These are phyloP conservation scores for Talaromyces rugulosus DNA, from an alignment of 2,329 filamentous ascomycete genomes.

Conservation along the genomic window DNA sequence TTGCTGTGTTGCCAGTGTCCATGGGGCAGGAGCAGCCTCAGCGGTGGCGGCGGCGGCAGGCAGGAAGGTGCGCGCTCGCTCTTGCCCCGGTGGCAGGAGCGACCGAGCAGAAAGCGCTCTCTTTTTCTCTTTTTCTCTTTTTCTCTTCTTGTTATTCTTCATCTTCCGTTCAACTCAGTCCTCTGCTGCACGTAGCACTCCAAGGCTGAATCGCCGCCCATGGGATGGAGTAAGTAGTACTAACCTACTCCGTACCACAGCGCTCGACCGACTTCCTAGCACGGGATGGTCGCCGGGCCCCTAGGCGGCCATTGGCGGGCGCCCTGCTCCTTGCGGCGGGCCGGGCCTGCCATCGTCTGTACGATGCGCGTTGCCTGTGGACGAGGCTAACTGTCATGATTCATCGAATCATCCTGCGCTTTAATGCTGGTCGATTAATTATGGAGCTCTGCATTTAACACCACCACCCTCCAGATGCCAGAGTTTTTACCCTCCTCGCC, in stretches of 20 bases:
- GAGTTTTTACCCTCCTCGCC: neutral
- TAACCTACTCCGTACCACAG: neutral
- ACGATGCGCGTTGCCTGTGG: neutral
- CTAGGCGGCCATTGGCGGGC: neutral
- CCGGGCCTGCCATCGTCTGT: conserved; percentile 9
- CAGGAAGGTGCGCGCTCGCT: neutral
- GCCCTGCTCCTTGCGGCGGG: conserved; percentile 11
- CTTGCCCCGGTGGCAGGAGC: neutral
- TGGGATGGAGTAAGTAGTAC: too few species aligned
- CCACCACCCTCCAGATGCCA: neutral
- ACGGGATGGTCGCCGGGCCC: neutral
- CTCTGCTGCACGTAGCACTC: too few species aligned
- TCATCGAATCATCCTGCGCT: neutral
- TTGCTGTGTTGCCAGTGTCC: neutral
- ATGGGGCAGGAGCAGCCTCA: neutral
- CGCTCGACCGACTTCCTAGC: neutral
- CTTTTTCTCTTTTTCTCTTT: neutral
- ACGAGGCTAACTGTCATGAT: neutral
- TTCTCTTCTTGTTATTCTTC: neutral
- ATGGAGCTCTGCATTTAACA: neutral
- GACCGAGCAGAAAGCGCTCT: neutral
- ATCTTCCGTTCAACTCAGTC: too few species aligned
- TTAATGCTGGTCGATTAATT: neutral
- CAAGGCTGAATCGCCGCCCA: too few species aligned
- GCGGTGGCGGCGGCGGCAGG: neutral